Evolutionary conservation across 73 alveolate species (phyloP), one percentile per base, ranked within the genome.

Genomic region (Halteria grandinella): DNA sequence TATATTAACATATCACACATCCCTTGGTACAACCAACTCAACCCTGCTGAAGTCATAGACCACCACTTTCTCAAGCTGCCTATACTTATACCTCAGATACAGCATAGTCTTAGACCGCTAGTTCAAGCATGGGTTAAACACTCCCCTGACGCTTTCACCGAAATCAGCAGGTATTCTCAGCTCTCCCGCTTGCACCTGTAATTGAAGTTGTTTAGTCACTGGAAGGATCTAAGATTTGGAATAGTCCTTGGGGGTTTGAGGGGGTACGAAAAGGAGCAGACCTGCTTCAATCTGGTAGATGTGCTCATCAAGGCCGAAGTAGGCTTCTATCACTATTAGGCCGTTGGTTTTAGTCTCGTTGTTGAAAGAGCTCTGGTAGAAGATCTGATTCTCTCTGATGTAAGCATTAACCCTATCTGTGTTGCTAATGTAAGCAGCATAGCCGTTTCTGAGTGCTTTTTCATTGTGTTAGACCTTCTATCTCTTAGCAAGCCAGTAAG

Each of bases 41-140:
- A n/a, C n/a, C n/a, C n/a, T n/a, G n/a, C n/a, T n/a, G n/a, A n/a
- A 66, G 53, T 66, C 81, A 45, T 66, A 66, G 18, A 66, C 32
- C 2, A 66, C 21, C n/a, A 45, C 81, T 10, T 48, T 43, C 39
- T 45, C 69, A 50, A 66, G 17, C 7, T 45, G 69, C 37, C 81
- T 66, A 21, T 66, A 66, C 29, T 20, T 66, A 31, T 24, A 66
- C 39, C 53, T 66, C 29, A 66, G 11, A 37, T 66, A 66, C n/a
- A 66, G 32, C 54, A 66, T 29, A 23, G 23, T 45, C 54, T 66
- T 45, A 6, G 81, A 21, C 48, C 39, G 25, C 17, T 12, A n/a
- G 21, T 66, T 66, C 11, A 23, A 20, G 53, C 81, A 66, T 2
- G 81, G 81, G 48, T 66, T 66, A 27, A 66, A 66, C 11, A 66